These are phyloP conservation scores for Soucietia sequanensis DNA, from an alignment of 805 yeast species.

Conservation along the genomic window DNA sequence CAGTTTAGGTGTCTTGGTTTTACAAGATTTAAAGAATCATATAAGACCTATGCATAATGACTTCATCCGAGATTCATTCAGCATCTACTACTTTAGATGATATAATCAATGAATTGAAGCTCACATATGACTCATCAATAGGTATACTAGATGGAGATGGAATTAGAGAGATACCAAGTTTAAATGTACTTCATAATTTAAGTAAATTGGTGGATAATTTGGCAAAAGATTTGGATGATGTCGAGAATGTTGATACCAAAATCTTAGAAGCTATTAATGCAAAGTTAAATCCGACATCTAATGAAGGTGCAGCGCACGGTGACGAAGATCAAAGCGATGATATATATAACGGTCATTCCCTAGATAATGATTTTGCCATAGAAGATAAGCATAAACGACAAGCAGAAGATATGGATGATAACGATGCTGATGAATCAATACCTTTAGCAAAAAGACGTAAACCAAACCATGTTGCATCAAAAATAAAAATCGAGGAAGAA, in stretches of 20 bases:
- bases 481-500: constrained; percentile 10
- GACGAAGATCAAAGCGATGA: constrained; percentile 8
- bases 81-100: constrained; percentile 48
- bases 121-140: constrained; percentile 56
- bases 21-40: no score
- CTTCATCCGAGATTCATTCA: constrained; percentile 14
- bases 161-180: constrained; percentile 40
- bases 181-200: constrained; percentile 44
- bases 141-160: constrained; percentile 64
- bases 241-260: constrained; percentile 29
- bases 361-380: background rate
- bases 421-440: constrained; percentile 5
- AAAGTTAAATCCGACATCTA: constrained; percentile 6
- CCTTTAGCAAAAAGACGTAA: constrained; percentile 8
- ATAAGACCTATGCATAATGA: constrained; percentile 2
- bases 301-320: constrained; percentile 3
- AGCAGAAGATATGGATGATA: constrained; percentile 8
- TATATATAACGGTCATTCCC: constrained; percentile 3
- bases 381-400: constrained; percentile 2
- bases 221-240: constrained; percentile 34
- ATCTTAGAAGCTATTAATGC: constrained; percentile 20
- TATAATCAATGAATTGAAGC: constrained; percentile 49
- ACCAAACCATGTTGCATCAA: background rate
- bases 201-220: constrained; percentile 42
- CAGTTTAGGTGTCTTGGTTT: no score